Percentiles rank a stretch among this genome's conserved stretches.
phyloP scores from a whole-genome alignment of 306 rosid genomes.

The Ormosia semicastrata region DNA sequence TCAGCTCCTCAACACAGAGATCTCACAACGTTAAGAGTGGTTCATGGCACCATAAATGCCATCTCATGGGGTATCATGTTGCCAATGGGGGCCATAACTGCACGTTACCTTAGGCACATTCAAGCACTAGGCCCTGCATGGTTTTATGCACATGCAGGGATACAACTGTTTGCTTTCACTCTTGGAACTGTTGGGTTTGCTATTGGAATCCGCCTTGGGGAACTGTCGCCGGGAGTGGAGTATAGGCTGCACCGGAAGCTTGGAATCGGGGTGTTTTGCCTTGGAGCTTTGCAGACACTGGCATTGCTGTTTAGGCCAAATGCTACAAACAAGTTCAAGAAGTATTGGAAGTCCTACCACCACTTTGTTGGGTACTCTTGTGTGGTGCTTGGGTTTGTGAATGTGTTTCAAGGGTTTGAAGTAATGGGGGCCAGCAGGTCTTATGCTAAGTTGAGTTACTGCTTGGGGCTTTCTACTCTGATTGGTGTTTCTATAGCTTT shows the following conservation, averaged over 20 bases:
- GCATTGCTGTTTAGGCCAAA: conserved; percentile 82
- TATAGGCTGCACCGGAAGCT: conserved; percentile 79
- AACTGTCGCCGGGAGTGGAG: conserved; percentile 69
- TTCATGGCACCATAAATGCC: conserved; percentile 73
- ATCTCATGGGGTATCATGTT: conserved; percentile 78
- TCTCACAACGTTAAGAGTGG: conserved; percentile 36
- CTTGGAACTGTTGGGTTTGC: conserved; percentile 74
- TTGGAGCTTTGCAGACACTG: conserved; percentile 74
- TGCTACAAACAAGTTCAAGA: conserved; percentile 72
- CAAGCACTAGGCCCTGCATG: conserved; percentile 71
- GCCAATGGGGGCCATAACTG: conserved; percentile 79
- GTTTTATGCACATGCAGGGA: conserved; percentile 87
- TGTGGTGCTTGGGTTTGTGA: conserved; percentile 85
- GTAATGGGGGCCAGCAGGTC: conserved; percentile 90
- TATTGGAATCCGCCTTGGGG: conserved; percentile 66
- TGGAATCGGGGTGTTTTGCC: conserved; percentile 65
- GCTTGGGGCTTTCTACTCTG: conserved; percentile 65
- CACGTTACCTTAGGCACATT: conserved; percentile 76
- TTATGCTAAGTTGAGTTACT: conserved; percentile 69
- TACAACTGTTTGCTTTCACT: conserved; percentile 57
- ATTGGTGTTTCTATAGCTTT: conserved; percentile 70
- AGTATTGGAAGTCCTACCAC: conserved; percentile 94
- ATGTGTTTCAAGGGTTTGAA: conserved; percentile 81
- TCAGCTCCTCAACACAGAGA: conserved; percentile 42
- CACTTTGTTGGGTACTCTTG: conserved; percentile 95